Percentiles rank a stretch among this genome's conserved stretches.
Evolutionary conservation across 257 asterid genomes (phyloP).

Genomic region (Capsicum pubescens): DNA sequence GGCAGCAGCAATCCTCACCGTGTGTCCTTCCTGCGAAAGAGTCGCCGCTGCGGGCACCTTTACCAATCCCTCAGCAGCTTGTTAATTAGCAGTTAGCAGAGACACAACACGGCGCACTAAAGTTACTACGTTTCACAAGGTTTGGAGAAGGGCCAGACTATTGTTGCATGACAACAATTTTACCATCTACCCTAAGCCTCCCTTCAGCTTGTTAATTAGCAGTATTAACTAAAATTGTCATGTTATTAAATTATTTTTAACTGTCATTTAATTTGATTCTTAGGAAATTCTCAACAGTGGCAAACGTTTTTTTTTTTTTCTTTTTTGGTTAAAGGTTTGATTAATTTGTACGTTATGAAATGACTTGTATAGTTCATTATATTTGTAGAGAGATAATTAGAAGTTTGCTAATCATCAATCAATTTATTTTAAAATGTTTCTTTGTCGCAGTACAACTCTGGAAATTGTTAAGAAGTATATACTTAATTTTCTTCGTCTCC

Average conservation of each 20-base stretch:
- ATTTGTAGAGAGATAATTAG: neutral
- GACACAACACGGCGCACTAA: too few species aligned
- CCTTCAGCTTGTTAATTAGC: neutral
- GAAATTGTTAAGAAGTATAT: neutral
- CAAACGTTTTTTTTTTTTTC: neutral
- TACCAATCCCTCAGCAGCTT: slow-evolving; percentile 5
- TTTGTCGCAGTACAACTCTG: slow-evolving; percentile 16
- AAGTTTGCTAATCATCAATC: neutral
- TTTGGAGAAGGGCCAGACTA: too few species aligned
- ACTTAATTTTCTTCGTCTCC: neutral
- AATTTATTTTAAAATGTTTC: neutral
- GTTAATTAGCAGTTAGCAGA: neutral
- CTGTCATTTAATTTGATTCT: neutral
- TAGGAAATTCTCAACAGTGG: neutral
- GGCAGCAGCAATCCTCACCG: slow-evolving; percentile 16
- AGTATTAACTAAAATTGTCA: neutral
- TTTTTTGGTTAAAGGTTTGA: neutral
- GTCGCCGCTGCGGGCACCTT: neutral
- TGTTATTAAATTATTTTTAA: neutral
- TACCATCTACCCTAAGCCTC: too few species aligned
- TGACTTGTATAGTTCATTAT: neutral
- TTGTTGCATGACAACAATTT: too few species aligned
- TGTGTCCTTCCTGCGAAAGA: slow-evolving; percentile 33
- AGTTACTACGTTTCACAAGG: too few species aligned
- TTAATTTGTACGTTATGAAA: neutral